Conservation (phyloP, 2,329 filamentous ascomycete genomes). For the Massarina eburnea region DNA sequence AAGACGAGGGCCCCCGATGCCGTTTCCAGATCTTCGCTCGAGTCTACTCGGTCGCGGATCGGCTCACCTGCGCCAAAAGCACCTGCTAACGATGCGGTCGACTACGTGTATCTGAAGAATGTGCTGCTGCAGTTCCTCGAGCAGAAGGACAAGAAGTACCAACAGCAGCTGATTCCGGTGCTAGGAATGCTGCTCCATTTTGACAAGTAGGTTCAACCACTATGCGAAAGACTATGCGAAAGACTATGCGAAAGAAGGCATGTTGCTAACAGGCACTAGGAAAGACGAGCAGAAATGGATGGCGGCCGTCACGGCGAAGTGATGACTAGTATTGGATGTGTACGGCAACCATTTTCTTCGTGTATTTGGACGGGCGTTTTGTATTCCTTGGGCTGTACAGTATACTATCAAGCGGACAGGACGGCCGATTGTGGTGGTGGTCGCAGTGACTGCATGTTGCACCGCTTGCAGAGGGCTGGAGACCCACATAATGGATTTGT, state of each 20-base stretch:
- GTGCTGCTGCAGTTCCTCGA: slow-evolving; percentile 80
- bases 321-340: slow-evolving; percentile 8
- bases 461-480: not conserved
- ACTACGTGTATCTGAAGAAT: slow-evolving; percentile 75
- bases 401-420: no score
- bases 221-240: no score
- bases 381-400: not conserved
- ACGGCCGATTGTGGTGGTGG: no score
- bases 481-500: not conserved
- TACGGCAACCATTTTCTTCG: no score
- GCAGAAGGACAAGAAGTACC: slow-evolving; percentile 74
- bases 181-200: slow-evolving; percentile 75
- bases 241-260: no score
- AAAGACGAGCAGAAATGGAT: slow-evolving; percentile 87
- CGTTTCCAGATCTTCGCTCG: slow-evolving; percentile 59
- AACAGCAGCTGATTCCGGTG: slow-evolving; percentile 75
- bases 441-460: no score
- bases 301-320: slow-evolving; percentile 64
- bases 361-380: not conserved
- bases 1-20: slow-evolving; percentile 49
- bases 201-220: slow-evolving; percentile 69
- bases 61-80: slow-evolving; percentile 51
- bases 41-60: slow-evolving; percentile 52
- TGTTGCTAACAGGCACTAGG: slow-evolving; percentile 42
- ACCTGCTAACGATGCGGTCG: slow-evolving; percentile 44